A percentile compares a stretch with the other conserved stretches of the same genome.
These are phyloP conservation scores for Ceratocystis lukuohia DNA, from an alignment of 2,329 filamentous ascomycete genomes.

Conservation along the genomic window DNA sequence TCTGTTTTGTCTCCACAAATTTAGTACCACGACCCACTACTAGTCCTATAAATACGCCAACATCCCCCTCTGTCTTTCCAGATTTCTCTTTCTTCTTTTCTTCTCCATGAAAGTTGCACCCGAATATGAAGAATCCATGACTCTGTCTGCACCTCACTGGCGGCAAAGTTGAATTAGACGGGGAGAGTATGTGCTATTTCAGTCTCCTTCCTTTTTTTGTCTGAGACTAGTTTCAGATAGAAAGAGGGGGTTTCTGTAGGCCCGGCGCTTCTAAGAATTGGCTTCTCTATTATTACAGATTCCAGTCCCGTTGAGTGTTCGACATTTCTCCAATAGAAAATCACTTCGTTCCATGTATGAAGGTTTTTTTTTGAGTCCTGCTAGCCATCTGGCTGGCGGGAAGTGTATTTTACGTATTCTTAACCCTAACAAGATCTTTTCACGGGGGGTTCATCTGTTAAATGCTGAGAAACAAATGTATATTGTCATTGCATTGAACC, in stretches of 20 bases:
- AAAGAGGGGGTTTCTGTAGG: constrained; percentile 14
- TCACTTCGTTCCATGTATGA: neutral
- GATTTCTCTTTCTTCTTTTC: constrained; percentile 27
- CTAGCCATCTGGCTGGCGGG: neutral
- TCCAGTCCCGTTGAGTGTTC: constrained; percentile 52
- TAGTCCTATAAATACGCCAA: constrained; percentile 14
- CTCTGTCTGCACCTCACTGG: constrained; percentile 30
- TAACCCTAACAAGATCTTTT: too few species aligned
- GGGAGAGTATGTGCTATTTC: constrained; percentile 38
- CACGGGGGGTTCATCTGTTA: too few species aligned
- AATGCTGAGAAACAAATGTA: too few species aligned
- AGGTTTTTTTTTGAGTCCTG: neutral
- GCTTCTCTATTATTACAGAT: constrained; percentile 33
- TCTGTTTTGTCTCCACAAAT: neutral
- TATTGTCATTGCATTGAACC: too few species aligned
- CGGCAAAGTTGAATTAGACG: constrained; percentile 44
- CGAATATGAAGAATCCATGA: constrained; percentile 43
- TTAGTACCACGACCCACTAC: neutral
- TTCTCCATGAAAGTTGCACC: constrained; percentile 40
- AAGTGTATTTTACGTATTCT: too few species aligned
- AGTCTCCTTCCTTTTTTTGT: constrained; percentile 17
- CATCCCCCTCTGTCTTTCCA: constrained; percentile 8
- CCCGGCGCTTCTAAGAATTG: constrained; percentile 52
- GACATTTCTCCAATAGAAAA: constrained; percentile 30
- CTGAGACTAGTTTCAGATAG: constrained; percentile 19